These are phyloP conservation scores for Pisolithus tinctorius DNA, from an alignment of 768 basidiomycete species.

Conservation along the genomic window DNA sequence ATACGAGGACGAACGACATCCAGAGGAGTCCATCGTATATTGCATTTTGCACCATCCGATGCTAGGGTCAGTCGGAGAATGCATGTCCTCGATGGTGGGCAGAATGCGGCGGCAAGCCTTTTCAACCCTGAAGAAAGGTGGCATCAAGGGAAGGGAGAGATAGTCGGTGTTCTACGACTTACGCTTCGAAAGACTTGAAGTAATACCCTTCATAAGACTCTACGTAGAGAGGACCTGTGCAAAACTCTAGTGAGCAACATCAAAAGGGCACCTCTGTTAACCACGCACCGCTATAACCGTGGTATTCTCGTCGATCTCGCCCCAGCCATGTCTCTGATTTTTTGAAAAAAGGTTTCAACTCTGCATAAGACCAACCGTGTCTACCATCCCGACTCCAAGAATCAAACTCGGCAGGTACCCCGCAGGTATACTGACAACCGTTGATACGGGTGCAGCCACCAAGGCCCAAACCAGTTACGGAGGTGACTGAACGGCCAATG, in stretches of 20 bases:
- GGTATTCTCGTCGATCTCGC: neutral
- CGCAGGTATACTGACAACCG: constrained; percentile 29
- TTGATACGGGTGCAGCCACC: constrained; percentile 45
- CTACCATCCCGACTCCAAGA: constrained; percentile 23
- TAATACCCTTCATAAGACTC: constrained; percentile 1
- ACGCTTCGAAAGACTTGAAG: neutral
- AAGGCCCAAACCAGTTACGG: constrained; percentile 23
- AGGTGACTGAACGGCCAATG: neutral
- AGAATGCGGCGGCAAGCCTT: neutral
- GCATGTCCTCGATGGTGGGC: constrained; percentile 1
- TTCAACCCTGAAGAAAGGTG: neutral
- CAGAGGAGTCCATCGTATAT: constrained; percentile 1
- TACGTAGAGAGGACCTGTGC: neutral
- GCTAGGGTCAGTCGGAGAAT: neutral
- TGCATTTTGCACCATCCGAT: constrained; percentile 2
- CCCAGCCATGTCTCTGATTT: constrained; percentile 25
- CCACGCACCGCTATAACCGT: neutral
- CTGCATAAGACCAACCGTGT: constrained; percentile 30
- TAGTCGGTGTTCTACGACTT: neutral
- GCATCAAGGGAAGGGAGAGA: neutral
- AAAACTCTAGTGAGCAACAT: neutral
- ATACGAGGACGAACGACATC: constrained; percentile 9
- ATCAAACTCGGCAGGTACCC: constrained; percentile 26
- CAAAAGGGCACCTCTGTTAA: no score
- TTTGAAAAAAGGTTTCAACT: constrained; percentile 27